phyloP scores from a whole-genome alignment of 2,329 filamentous ascomycete species.

The Teratosphaeria epicoccoides region DNA sequence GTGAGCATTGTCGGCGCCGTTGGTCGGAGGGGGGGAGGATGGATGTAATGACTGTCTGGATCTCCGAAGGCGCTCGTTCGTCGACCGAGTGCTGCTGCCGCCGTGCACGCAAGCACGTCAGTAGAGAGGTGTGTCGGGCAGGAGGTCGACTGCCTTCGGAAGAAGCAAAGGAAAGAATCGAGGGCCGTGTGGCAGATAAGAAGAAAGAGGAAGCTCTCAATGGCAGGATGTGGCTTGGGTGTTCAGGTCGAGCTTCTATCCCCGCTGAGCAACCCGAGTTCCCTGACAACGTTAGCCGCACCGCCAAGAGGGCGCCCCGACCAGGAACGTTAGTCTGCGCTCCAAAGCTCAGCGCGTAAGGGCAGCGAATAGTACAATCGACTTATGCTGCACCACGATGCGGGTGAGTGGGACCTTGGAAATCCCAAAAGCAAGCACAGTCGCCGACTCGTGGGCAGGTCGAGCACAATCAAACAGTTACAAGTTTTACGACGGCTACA shows the following conservation, averaged over 20 bases:
- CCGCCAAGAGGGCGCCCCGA: not conserved
- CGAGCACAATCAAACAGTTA: not conserved
- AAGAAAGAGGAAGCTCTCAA: not conserved
- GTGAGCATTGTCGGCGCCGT: slow-evolving; percentile 1
- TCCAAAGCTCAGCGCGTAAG: not conserved
- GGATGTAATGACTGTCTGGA: not conserved
- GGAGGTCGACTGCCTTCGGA: slow-evolving; percentile 9
- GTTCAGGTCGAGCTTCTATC: not conserved
- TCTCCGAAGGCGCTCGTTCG: not conserved
- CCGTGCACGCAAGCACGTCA: slow-evolving; percentile 1
- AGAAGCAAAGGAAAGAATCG: not conserved
- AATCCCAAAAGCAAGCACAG: no score
- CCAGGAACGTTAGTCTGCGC: not conserved
- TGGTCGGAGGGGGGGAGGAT: not conserved
- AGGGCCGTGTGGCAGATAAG: slow-evolving; percentile 1
- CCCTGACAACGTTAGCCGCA: slow-evolving; percentile 3
- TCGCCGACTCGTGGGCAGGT: no score
- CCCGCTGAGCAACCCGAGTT: not conserved
- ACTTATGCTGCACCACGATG: not conserved
- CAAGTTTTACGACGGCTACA: no score
- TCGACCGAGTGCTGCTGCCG: not conserved
- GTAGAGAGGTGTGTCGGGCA: not conserved
- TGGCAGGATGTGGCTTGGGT: not conserved
- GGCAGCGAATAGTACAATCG: not conserved
- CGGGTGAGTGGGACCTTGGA: not conserved